phyloP scores from a whole-genome alignment of 1,284 basidiomycete species.

The Ceratobasidium theobromae region DNA sequence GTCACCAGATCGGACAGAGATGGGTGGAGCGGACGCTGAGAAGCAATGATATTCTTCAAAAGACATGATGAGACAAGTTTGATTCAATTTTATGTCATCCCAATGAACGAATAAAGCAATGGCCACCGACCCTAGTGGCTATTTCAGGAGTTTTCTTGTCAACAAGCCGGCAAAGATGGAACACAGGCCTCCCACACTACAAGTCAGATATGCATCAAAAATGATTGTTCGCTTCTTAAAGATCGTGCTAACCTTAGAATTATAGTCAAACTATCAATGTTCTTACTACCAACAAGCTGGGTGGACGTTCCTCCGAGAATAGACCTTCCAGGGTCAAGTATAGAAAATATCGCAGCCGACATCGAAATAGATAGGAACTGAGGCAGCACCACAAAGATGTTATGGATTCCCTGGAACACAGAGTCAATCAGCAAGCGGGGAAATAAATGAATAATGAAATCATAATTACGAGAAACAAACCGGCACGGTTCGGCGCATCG shows the following conservation, averaged over 20 bases:
- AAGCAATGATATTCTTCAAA: background rate
- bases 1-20: slow-evolving; percentile 41
- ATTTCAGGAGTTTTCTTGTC: slow-evolving; percentile 47
- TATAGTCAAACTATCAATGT: slow-evolving; percentile 1
- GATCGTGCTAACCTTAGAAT: background rate
- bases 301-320: slow-evolving; percentile 40
- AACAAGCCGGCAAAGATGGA: slow-evolving; percentile 4
- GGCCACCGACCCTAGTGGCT: background rate
- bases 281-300: background rate
- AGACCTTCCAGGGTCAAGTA: slow-evolving; percentile 60
- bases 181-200: slow-evolving; percentile 8
- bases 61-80: background rate
- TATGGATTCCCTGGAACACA: slow-evolving; percentile 75
- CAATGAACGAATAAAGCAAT: background rate
- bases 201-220: background rate
- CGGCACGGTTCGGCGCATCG: slow-evolving; percentile 49
- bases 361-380: slow-evolving; percentile 53
- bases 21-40: background rate
- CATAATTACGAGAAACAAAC: slow-evolving; percentile 73
- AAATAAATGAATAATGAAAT: background rate
- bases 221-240: background rate
- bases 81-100: background rate
- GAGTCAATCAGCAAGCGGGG: background rate
- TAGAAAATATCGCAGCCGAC: slow-evolving; percentile 52
- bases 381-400: slow-evolving; percentile 78